Evolutionary conservation across 108 stramenopile species (phyloP).

Genomic region (Cylindrotheca fusiformis): DNA sequence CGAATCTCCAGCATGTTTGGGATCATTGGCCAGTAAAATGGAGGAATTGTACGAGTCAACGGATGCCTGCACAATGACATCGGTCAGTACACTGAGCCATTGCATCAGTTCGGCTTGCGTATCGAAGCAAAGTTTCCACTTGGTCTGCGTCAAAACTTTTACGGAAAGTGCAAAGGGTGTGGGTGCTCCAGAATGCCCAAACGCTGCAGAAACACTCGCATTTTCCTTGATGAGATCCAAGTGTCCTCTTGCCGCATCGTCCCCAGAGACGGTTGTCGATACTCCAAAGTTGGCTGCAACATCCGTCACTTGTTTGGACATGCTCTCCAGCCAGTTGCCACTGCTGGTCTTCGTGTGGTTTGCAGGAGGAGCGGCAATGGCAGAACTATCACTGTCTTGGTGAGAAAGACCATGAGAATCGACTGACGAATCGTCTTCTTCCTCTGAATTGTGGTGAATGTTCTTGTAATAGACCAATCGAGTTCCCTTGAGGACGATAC

Average conservation of each 20-base stretch:
- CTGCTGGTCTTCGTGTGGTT: neutral
- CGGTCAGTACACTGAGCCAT: slow-evolving; percentile 73
- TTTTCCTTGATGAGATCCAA: slow-evolving; percentile 77
- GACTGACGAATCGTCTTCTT: slow-evolving; percentile 6
- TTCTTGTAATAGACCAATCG: slow-evolving; percentile 51
- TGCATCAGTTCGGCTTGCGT: slow-evolving; percentile 61
- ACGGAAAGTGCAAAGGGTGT: slow-evolving; percentile 68
- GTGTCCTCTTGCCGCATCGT: slow-evolving; percentile 49
- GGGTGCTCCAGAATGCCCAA: slow-evolving; percentile 64
- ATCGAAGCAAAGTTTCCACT: slow-evolving; percentile 85
- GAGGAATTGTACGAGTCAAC: slow-evolving; percentile 67
- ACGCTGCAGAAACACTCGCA: slow-evolving; percentile 56
- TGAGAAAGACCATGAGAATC: no score
- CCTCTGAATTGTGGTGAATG: slow-evolving; percentile 11
- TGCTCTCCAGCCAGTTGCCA: slow-evolving; percentile 6
- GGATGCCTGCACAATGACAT: slow-evolving; percentile 62
- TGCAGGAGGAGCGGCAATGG: neutral
- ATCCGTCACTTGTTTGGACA: neutral
- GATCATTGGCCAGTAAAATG: slow-evolving; percentile 52
- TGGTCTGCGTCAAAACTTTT: slow-evolving; percentile 60
- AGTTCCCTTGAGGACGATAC: slow-evolving; percentile 48
- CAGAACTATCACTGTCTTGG: slow-evolving; percentile 10
- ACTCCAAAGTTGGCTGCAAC: neutral
- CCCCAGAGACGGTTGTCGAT: neutral
- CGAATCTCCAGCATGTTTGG: slow-evolving; percentile 14